A percentile compares a stretch with the other conserved stretches of the same genome.
Evolutionary conservation across 176 grass and related monocot genomes (phyloP).

Genomic region (Thinopyrum elongatum): DNA sequence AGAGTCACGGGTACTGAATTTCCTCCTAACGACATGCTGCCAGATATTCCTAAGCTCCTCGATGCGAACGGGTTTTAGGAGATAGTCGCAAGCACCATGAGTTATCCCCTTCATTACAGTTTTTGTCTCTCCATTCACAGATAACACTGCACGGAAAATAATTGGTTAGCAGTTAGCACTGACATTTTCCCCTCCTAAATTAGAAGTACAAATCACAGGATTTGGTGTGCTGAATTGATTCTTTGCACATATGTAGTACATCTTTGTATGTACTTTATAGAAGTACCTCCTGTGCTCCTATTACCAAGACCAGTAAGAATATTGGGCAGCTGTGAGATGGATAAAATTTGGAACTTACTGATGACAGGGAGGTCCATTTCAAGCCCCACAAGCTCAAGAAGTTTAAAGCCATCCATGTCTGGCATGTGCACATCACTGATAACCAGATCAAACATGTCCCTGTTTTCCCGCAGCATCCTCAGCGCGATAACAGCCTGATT

Average conservation of each 20-base stretch:
- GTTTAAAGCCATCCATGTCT: constrained; percentile 97
- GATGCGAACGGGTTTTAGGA: constrained; percentile 87
- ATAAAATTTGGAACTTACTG: constrained; percentile 53
- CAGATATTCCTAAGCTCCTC: constrained; percentile 96
- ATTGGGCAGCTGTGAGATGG: neutral
- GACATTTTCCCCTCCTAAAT: neutral
- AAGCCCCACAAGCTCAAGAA: constrained; percentile 89
- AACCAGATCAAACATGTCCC: constrained; percentile 88
- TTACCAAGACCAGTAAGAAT: constrained; percentile 10
- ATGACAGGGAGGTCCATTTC: constrained; percentile 98
- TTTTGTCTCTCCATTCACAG: constrained; percentile 89
- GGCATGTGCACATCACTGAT: constrained; percentile 98
- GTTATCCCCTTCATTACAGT: constrained; percentile 99
- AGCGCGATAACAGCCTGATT: constrained; percentile 80
- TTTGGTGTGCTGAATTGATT: neutral
- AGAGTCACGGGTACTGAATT: constrained; percentile 50
- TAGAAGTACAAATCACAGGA: neutral
- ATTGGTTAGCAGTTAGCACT: constrained; percentile 27
- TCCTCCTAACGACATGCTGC: constrained; percentile 95
- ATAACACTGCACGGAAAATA: constrained; percentile 71
- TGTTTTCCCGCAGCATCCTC: constrained; percentile 83
- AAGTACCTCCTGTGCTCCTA: neutral
- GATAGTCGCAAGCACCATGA: constrained; percentile 95
- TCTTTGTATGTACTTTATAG: too few relatives aligned
- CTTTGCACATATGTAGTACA: neutral